These are phyloP conservation scores for Prunus mira DNA, from an alignment of 306 rosid genomes.

Conservation along the genomic window DNA sequence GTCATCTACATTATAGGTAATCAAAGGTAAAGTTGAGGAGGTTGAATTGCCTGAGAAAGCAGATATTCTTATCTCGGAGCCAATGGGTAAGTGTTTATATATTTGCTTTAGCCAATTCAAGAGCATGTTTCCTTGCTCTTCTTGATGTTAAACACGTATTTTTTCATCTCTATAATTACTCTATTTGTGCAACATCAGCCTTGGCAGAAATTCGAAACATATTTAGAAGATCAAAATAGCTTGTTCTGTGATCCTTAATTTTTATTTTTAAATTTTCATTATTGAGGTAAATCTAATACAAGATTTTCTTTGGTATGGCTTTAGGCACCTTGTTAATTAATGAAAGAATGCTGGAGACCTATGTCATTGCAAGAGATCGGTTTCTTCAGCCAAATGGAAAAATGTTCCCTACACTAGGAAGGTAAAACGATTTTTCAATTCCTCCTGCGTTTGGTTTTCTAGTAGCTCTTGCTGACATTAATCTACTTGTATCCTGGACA, in stretches of 20 bases:
- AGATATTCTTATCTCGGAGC: constrained; percentile 94
- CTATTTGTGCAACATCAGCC: constrained; percentile 9
- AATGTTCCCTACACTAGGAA: constrained; percentile 89
- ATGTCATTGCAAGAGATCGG: constrained; percentile 96
- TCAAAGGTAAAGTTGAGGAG: constrained; percentile 92
- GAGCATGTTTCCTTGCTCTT: neutral
- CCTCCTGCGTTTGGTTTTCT: constrained; percentile 1
- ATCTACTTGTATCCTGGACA: neutral
- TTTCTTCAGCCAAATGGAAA: constrained; percentile 77
- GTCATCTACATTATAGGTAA: constrained; percentile 44
- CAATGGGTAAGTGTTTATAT: constrained; percentile 68
- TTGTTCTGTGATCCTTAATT: neutral
- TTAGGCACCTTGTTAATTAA: constrained; percentile 83
- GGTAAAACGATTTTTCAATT: constrained; percentile 41
- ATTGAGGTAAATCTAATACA: constrained; percentile 2
- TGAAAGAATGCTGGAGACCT: constrained; percentile 96
- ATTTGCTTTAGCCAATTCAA: neutral
- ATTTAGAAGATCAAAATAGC: neutral
- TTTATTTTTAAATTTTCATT: neutral
- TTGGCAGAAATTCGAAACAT: neutral
- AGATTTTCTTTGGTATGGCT: constrained; percentile 15
- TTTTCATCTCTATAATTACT: neutral
- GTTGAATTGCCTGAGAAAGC: constrained; percentile 92
- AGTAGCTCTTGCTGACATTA: neutral
- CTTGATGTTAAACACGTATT: neutral